Conservation (phyloP, 2,329 filamentous ascomycete genomes). For the Diatrype stigma region DNA sequence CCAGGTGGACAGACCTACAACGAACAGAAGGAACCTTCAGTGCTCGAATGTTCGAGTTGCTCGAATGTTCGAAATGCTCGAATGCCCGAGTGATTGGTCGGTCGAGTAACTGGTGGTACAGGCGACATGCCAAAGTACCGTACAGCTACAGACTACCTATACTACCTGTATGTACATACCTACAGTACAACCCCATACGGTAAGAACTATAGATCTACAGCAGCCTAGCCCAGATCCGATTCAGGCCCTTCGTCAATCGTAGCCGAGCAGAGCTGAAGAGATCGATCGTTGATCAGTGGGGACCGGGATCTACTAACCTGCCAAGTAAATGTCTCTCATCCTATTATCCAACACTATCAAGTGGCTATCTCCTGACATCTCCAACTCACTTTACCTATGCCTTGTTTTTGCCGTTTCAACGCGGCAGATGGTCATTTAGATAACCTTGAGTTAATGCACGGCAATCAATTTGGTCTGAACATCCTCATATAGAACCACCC, state of each 20-base stretch:
- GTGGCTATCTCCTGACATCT: not conserved
- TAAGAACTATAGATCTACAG: not conserved
- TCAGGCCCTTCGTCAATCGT: not conserved
- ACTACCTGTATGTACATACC: not conserved
- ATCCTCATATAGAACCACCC: constrained; percentile 14
- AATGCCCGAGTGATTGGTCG: not conserved
- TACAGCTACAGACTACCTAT: not conserved
- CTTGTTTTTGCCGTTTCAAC: too few species aligned
- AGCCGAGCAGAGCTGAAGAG: not conserved
- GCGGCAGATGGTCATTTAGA: too few species aligned
- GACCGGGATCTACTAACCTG: not conserved
- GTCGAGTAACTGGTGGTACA: not conserved
- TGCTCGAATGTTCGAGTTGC: not conserved
- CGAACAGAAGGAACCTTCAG: not conserved
- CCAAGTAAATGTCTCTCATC: too few species aligned
- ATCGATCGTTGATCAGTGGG: not conserved
- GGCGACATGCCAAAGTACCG: not conserved
- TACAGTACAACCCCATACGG: not conserved
- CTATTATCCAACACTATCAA: not conserved
- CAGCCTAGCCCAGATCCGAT: not conserved
- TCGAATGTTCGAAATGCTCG: not conserved
- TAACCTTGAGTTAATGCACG: not conserved
- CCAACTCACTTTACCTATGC: too few species aligned
- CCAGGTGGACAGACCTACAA: not conserved
- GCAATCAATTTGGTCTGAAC: constrained; percentile 5